Evolutionary conservation across 2,329 filamentous ascomycete species (phyloP).

Genomic region (Colletotrichum lentis): DNA sequence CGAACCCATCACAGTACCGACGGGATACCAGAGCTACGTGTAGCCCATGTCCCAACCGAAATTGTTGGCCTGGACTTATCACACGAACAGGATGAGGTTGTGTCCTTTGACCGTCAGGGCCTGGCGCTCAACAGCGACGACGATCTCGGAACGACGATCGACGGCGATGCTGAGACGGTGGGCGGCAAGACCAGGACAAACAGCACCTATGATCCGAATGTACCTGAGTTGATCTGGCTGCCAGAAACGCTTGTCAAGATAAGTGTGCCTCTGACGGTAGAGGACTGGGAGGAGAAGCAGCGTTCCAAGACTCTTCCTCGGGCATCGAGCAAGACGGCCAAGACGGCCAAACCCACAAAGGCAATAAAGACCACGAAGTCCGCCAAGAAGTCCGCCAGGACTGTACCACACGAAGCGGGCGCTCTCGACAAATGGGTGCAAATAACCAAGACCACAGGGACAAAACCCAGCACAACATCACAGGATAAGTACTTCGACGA

Average conservation of each 20-base stretch:
- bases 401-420: slow-evolving; percentile 41
- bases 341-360: slow-evolving; percentile 36
- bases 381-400: slow-evolving; percentile 39
- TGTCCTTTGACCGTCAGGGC: slow-evolving; percentile 60
- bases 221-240: slow-evolving; percentile 60
- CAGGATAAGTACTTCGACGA: neutral
- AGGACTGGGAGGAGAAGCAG: slow-evolving; percentile 43
- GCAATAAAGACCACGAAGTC: neutral
- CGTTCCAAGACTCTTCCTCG: slow-evolving; percentile 42
- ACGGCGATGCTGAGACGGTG: slow-evolving; percentile 40
- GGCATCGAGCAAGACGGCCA: slow-evolving; percentile 30
- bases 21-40: slow-evolving; percentile 76
- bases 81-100: slow-evolving; percentile 71
- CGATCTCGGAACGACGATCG: slow-evolving; percentile 60
- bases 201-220: slow-evolving; percentile 69
- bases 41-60: slow-evolving; percentile 78
- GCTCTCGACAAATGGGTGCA: slow-evolving; percentile 54
- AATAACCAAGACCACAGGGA: slow-evolving; percentile 48
- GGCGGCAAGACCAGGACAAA: slow-evolving; percentile 38
- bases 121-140: slow-evolving; percentile 73
- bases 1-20: slow-evolving; percentile 79
- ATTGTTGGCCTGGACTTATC: slow-evolving; percentile 81
- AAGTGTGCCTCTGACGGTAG: slow-evolving; percentile 37
- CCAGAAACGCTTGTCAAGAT: slow-evolving; percentile 46
- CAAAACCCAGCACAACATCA: neutral